Evolutionary conservation across 805 yeast genomes (phyloP), one percentile per base, ranked within the genome.

Genomic region (Candida pseudofarinosa): DNA sequence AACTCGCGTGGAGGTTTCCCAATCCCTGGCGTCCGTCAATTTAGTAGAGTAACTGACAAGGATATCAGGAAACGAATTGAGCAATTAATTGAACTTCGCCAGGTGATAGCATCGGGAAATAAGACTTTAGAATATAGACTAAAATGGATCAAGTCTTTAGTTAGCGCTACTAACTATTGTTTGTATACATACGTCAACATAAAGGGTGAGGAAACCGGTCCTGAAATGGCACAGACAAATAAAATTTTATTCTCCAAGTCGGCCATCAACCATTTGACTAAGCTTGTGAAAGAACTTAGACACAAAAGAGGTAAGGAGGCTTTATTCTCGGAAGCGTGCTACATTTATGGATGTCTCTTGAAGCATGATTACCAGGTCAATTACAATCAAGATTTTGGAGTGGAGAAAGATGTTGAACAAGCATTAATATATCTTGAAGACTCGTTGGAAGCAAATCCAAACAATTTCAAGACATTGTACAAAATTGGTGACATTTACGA

Each of bases 121-220:
- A 71, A 71, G 50, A 54, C 73, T 1, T 54, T 58, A 30, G 74
- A 69, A 45, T 70, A 56, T 50, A 51, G 76, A 30, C 55, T 70
- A 39, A 58, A 64, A 45, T 71, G 76, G 76, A 62, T 66, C 39
- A 65, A 67, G 44, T 67, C 64, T 71, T 56, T 71, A 49, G 59
- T 71, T 16, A 48, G 52, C 14, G 73, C 75, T 12, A 61, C 66
- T 23, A 69, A 68, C 47, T 62, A 53, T 50, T 59, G 62, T 49
- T 55, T 71, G 15, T 69, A 63, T 47, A 57, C 67, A n/a, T 69
- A 64, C 46, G 60, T 71, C 41, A 69, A 67, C 51, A 67, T 71
- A 44, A 66, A 65, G 51, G 76, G 76, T 16, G 72, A 67, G 41
- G 53, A 56, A 14, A 56, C 68, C 10, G 39, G 51, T 2, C 50